These are phyloP conservation scores for Hyaloscypha hepaticicola DNA, from an alignment of 495 filamentous ascomycete genomes.

Conservation along the genomic window DNA sequence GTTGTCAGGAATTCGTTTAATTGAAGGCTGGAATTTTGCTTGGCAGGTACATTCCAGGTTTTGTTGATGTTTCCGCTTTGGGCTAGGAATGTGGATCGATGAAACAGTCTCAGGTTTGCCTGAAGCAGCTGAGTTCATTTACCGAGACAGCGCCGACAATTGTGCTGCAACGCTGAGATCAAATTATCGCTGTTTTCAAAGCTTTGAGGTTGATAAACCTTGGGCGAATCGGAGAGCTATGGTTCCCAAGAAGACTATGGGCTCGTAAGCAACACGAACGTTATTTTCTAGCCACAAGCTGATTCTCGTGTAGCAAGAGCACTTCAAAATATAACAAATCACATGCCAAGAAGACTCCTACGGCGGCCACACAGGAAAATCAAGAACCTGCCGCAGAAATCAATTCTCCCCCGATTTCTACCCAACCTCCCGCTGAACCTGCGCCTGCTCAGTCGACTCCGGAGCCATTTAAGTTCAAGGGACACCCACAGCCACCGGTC, in stretches of 20 bases:
- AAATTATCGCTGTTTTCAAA: background rate
- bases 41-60: background rate
- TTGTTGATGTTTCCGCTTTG: background rate
- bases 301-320: background rate
- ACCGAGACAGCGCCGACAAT: background rate
- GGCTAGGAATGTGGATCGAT: background rate
- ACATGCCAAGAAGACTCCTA: background rate
- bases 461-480: constrained; percentile 9
- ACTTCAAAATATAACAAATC: background rate
- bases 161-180: background rate
- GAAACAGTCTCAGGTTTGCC: background rate
- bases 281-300: background rate
- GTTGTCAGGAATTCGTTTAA: background rate
- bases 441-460: background rate
- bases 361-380: background rate
- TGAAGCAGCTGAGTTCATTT: background rate
- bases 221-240: background rate
- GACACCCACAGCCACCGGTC: constrained; percentile 21
- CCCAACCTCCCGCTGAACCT: background rate
- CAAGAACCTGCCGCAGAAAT: background rate
- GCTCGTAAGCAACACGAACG: background rate
- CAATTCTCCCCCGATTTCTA: too few relatives aligned
- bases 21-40: background rate
- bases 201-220: background rate
- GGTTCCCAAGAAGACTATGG: background rate